A percentile compares a stretch with the other conserved stretches of the same genome.
These are phyloP conservation scores for Sparassis latifolia DNA, from an alignment of 1,284 basidiomycete species.

Conservation along the genomic window DNA sequence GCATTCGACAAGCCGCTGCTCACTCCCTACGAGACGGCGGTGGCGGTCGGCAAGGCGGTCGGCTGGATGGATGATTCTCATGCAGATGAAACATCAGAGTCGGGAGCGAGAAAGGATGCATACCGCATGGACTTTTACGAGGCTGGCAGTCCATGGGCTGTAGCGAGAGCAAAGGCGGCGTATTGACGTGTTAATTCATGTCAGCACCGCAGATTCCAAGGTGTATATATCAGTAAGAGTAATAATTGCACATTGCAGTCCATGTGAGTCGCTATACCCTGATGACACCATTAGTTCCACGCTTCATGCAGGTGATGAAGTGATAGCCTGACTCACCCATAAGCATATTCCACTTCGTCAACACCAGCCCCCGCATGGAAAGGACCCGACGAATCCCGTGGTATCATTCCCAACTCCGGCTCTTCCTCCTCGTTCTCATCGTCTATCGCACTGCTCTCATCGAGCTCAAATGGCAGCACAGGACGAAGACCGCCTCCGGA, in stretches of 20 bases:
- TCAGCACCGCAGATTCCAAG: not conserved
- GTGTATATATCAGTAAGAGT: too few relatives aligned
- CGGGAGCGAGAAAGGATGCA: conserved; percentile 22
- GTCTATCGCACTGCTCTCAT: conserved; percentile 61
- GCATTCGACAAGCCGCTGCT: conserved; percentile 89
- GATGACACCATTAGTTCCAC: too few relatives aligned
- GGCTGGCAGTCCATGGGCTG: conserved; percentile 69
- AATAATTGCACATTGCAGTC: too few relatives aligned
- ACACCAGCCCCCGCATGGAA: conserved; percentile 75
- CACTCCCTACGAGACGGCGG: conserved; percentile 91
- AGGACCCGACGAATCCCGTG: conserved; percentile 63
- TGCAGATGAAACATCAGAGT: conserved; percentile 24
- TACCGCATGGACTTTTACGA: conserved; percentile 99
- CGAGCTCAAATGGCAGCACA: conserved; percentile 73
- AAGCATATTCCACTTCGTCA: conserved; percentile 83
- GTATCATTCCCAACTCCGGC: conserved; percentile 64
- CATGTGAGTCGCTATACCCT: too few relatives aligned
- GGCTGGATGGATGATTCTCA: conserved; percentile 55
- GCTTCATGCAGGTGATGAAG: too few relatives aligned
- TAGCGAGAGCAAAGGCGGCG: conserved; percentile 42
- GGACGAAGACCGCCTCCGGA: conserved; percentile 78
- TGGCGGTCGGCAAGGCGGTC: conserved; percentile 70
- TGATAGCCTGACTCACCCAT: conserved; percentile 49
- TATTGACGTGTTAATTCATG: conserved; percentile 15
- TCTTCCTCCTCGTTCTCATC: conserved; percentile 55